Evolutionary conservation across 441 rosid species (phyloP).

Genomic region (Gossypium trilobum): DNA sequence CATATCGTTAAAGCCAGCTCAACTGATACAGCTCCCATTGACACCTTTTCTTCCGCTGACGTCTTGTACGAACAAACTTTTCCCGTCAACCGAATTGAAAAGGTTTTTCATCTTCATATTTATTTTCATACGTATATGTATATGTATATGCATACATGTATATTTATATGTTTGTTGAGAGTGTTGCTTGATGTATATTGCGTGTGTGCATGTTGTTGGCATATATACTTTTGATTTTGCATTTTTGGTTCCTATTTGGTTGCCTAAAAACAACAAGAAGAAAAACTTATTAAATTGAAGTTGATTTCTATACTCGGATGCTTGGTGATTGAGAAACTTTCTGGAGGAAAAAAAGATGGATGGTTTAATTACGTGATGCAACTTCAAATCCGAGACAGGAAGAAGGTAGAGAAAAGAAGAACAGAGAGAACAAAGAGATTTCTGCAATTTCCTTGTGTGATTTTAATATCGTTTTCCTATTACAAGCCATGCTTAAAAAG

Average conservation of each 20-base stretch:
- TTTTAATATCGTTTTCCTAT: too few relatives aligned
- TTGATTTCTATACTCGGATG: neutral
- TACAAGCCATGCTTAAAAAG: too few relatives aligned
- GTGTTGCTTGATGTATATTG: neutral
- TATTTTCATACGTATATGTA: too few relatives aligned
- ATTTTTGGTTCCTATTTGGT: neutral
- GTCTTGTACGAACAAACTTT: constrained; percentile 45
- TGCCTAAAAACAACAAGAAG: neutral
- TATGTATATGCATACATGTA: neutral
- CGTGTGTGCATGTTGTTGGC: neutral
- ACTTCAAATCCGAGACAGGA: too few relatives aligned
- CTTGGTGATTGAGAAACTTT: neutral
- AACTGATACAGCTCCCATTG: constrained; percentile 34
- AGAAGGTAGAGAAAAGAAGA: too few relatives aligned
- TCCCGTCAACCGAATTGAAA: constrained; percentile 47
- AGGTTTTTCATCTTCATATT: constrained; percentile 30
- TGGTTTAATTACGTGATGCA: too few relatives aligned
- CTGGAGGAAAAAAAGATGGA: neutral
- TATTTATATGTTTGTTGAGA: neutral
- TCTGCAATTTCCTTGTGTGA: too few relatives aligned
- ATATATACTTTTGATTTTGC: neutral
- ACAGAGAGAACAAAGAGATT: too few relatives aligned
- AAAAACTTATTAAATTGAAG: neutral
- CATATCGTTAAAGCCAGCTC: constrained; percentile 36
- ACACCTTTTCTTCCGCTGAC: constrained; percentile 34